Conservation (phyloP, 805 yeast genomes). For the Ogataea sp. region DNA sequence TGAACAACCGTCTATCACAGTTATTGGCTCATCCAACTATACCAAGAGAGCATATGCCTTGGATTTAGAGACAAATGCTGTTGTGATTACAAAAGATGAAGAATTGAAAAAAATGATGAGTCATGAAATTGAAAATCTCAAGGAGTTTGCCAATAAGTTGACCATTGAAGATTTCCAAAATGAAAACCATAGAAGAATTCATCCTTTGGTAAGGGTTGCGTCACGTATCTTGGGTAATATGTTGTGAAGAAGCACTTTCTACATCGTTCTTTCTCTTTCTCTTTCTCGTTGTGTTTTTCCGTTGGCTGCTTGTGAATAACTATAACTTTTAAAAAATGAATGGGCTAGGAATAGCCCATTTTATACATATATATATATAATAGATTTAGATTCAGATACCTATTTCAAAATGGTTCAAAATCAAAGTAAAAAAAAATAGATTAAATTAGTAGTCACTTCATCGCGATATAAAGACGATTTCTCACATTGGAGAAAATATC, state of each 20-base stretch:
- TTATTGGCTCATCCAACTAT: conserved; percentile 90
- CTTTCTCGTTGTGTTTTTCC: too few relatives aligned
- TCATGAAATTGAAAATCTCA: conserved; percentile 55
- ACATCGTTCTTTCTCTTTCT: too few relatives aligned
- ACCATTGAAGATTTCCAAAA: conserved; percentile 52
- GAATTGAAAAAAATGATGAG: conserved; percentile 49
- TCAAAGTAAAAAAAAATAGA: too few relatives aligned
- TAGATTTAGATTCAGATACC: too few relatives aligned
- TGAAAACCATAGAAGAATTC: conserved; percentile 48
- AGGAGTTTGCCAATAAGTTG: conserved; percentile 43
- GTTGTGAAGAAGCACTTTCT: conserved; percentile 18
- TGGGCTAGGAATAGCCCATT: too few relatives aligned
- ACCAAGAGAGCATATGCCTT: conserved; percentile 82
- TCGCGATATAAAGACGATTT: too few relatives aligned
- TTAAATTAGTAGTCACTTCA: too few relatives aligned
- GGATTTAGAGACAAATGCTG: conserved; percentile 84
- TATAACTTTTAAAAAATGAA: too few relatives aligned
- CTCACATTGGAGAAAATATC: too few relatives aligned
- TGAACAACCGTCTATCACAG: conserved; percentile 57
- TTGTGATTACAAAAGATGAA: conserved; percentile 63
- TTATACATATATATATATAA: too few relatives aligned
- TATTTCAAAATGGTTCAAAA: too few relatives aligned
- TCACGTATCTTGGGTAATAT: conserved; percentile 55
- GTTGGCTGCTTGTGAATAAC: too few relatives aligned
- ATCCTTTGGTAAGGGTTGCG: conserved; percentile 57